Base-by-base conservation (phyloP, 805 yeast genomes). In the Suhomyces prunicola region DNA sequence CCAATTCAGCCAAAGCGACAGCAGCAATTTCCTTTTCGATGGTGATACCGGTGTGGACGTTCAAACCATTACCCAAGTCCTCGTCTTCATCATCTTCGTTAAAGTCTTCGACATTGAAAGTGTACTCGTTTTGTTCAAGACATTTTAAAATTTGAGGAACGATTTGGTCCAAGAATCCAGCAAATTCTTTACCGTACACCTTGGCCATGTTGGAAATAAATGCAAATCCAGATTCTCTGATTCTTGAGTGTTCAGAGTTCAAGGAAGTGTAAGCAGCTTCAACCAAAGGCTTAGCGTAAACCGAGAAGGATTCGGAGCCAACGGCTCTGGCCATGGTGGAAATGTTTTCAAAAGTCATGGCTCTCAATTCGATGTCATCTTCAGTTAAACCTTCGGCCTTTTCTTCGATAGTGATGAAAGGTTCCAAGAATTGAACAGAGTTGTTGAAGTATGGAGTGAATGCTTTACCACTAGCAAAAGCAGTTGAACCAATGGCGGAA, bases 261-360 rank as follows among this genome's bases (percentile, higher is more conserved):
- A 93, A 80, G 51, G 96, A 86, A 53, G 78, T 78, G 67, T 90
- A 87, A 27, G 97, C 92, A 55, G 97, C 90, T 67, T 88, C 88
- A 60, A 91, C 89, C 68, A 92, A 80, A 24, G 96, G 93, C 66
- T 86, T 85, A 49, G 97, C 97, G 68, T 82, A 90, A 45, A 88
- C 84, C 42, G 89, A 83, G 74, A 94, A 94, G 0, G 90, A 78
- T 62, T 87, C 93, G 51, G 94, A 87, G 57, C 97, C 97, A 54
- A 94, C 97, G 52, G 99, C 97, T 70, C 92, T 84, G 52, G 96
- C 97, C 88, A 94, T 86, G 13, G 97, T 87, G 45, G 97, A 88
- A 60, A 94, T 83, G 65, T 94, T 88, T 77, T 94, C 99, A 60
- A 94, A 86, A 50, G 97, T 90, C 68, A 85, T 81, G 35, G 97